phyloP scores from a whole-genome alignment of 306 rosid genomes.

The Hippophae gyantsensis region DNA sequence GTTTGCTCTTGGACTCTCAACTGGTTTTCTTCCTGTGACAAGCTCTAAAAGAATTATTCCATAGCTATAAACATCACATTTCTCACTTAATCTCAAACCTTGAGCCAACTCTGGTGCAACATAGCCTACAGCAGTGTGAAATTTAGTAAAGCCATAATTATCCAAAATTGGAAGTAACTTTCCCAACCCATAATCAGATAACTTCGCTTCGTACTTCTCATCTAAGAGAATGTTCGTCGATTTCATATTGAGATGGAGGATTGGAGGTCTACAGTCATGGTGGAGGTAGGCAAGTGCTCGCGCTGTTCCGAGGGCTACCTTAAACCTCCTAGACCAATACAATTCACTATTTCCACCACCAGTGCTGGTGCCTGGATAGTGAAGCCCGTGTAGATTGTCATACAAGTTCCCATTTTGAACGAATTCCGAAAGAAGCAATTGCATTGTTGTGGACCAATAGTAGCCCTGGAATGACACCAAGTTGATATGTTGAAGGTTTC shows the following conservation, averaged over 20 bases:
- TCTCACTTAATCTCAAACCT: constrained; percentile 75
- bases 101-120: constrained; percentile 97
- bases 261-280: constrained; percentile 83
- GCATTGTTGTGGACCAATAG: constrained; percentile 94
- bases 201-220: constrained; percentile 66
- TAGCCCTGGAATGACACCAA: constrained; percentile 83
- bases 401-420: constrained; percentile 74
- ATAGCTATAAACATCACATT: constrained; percentile 89
- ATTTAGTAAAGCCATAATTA: constrained; percentile 64
- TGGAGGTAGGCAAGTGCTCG: constrained; percentile 87
- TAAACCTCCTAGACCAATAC: constrained; percentile 73
- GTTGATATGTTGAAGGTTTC: constrained; percentile 65
- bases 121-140: constrained; percentile 78
- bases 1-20: constrained; percentile 71
- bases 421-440: constrained; percentile 82
- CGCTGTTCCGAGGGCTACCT: constrained; percentile 83
- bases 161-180: constrained; percentile 88
- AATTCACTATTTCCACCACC: constrained; percentile 55
- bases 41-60: constrained; percentile 92
- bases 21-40: constrained; percentile 94
- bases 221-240: constrained; percentile 85
- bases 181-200: constrained; percentile 84
- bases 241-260: constrained; percentile 95
- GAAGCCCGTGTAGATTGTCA: constrained; percentile 72
- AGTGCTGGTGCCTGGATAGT: constrained; percentile 74